These are phyloP conservation scores for Brassica napus DNA, from an alignment of 345 rosid genomes.

Conservation along the genomic window Da-Ae NC_063441.1:18016501-18017000, in stretches of 20 bases:
- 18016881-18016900: constrained; percentile 57
- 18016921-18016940: constrained; percentile 32
- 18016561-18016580: constrained; percentile 44
- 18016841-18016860: constrained; percentile 35
- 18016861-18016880: constrained; percentile 34
- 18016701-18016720: constrained; percentile 21
- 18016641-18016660: constrained; percentile 59
- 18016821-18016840: background rate
- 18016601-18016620: constrained; percentile 36
- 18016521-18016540: background rate
- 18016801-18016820: background rate
- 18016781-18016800: constrained; percentile 36
- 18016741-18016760: constrained; percentile 42
- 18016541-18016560: background rate
- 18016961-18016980: constrained; percentile 43
- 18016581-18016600: constrained; percentile 46
- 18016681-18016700: constrained; percentile 41
- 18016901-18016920: constrained; percentile 56
- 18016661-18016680: constrained; percentile 44
- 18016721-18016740: constrained; percentile 46
- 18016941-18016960: constrained; percentile 21
- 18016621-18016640: constrained; percentile 44
- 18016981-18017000: constrained; percentile 38
- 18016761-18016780: constrained; percentile 38
- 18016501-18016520: background rate